Evolutionary conservation across 768 basidiomycete genomes (phyloP), one percentile per base, ranked within the genome.

Genomic region (Galerina sulciceps): DNA sequence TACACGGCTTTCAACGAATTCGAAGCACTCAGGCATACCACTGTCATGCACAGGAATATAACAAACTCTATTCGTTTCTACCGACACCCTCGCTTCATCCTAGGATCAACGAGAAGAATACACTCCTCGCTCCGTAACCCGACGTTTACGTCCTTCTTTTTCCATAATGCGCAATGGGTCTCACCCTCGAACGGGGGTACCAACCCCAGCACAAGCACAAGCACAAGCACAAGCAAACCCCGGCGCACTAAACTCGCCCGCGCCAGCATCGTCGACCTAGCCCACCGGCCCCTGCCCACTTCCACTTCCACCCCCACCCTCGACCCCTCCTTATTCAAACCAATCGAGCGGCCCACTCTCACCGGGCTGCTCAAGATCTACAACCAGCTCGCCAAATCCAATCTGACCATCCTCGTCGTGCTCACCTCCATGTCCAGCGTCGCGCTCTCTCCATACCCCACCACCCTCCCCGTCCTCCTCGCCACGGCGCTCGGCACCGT

Each of bases 391-490:
- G 85, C 94, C 23, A 99, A 99, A 69, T 77, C 88, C 2, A 88
- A 89, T 6, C 86, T 99, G 26, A 92, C 92, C 15, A 79, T 86
- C 8, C 82, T 98, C 54, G 88, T 95, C 62, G 90, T 93, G 2
- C 81, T 99, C 42, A 93, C 93, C 11, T 87, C 96, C 23, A 91
- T 96, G 82, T 89, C 93, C 6, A 90, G 94, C 31, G 92, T 99
- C 41, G 96, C 97, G 1, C 80, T 99, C 17, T 98, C 91, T 2
- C 97, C 97, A 0, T 74, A 94, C 15, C 92, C 94, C 3, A 82
- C 92, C 0, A 88, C 91, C 2, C 77, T 98, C 0, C 91, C 94
- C 1, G 83, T 94, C 13, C 81, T 99, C 10, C 80, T 99, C 4
- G 86, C 91, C 14, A 92, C 96, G 0, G 94, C 96, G 0, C 69